Evolutionary conservation across 208 protist genomes (phyloP).

Genomic region (Lotmaria passim): DNA sequence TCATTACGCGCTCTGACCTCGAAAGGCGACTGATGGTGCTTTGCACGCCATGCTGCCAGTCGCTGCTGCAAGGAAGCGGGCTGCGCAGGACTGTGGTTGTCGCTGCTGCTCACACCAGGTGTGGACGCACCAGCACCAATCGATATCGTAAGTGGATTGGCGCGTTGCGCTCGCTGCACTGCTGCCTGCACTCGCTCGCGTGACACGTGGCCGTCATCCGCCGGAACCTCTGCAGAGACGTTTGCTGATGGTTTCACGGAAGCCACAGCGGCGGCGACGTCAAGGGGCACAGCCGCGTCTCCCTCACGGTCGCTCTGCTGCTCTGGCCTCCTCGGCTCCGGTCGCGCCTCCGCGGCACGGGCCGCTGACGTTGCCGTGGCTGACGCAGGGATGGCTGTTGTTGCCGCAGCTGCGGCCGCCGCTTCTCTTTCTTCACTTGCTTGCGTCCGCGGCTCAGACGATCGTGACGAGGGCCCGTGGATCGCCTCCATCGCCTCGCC

Average conservation of each 20-base stretch:
- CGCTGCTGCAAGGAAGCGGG: constrained; percentile 34
- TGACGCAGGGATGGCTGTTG: no score
- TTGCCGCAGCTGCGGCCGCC: neutral
- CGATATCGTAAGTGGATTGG: constrained; percentile 4
- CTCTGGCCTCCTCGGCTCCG: no score
- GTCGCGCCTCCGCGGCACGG: no score
- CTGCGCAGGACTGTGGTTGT: neutral
- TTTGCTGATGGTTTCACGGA: no score
- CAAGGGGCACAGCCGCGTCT: no score
- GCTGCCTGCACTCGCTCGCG: constrained; percentile 19
- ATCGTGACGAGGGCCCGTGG: constrained; percentile 1
- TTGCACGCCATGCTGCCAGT: constrained; percentile 56
- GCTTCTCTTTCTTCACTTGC: neutral
- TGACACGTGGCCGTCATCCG: neutral
- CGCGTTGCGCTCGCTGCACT: constrained; percentile 15
- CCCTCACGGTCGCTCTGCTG: no score
- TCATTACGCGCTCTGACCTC: neutral
- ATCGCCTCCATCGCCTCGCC: constrained; percentile 30
- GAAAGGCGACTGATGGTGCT: constrained; percentile 16
- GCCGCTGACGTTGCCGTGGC: no score
- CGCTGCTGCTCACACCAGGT: neutral
- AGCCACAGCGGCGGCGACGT: no score
- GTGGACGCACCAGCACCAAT: neutral
- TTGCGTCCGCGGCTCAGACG: neutral
- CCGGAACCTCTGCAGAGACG: no score